Evolutionary conservation across 2,329 filamentous ascomycete species (phyloP), one percentile per base, ranked within the genome.

Genomic region (Fusarium nematophilum): DNA sequence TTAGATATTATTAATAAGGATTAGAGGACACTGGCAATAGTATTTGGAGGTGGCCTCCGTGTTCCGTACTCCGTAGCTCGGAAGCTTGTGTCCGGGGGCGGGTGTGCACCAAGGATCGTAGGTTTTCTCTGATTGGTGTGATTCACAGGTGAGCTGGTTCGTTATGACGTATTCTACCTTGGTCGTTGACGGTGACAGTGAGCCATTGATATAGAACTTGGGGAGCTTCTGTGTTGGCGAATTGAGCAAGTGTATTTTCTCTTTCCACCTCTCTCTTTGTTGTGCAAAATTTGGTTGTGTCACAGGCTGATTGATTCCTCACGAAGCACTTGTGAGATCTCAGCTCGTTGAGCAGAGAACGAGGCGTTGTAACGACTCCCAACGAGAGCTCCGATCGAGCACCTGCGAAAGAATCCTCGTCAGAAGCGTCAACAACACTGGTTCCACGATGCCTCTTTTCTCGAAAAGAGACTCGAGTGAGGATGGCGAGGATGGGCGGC

Each of bases 371-470:
- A 21, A 21, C 21, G 21, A 21, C 21, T 21, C 21, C n/a, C 6
- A 6, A 21, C 21, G 21, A 21, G 21, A 21, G 21, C 21, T 21
- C 4, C 21, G 21, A 21, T 6, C 21, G 21, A 21, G 21, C 13
- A 13, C 31, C 39, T 18, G 31, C 21, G 13, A 11, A 45, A 21
- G 21, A 37, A 30, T 30, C 26, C 25, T 26, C 40, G 11, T 18
- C 29, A 15, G 36, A 13, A 17, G 27, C 21, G 26, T 38, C 13
- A 25, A 11, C 13, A 36, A 15, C 27, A 23, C 18, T 7, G 37
- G 6, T 9, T 33, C 30, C 53, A 68, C 52, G 18, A 75, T 76
- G 74, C 74, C 74, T 33, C 64, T 77, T 34, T 72, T 78, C 65
- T 65, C 68, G 17, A 73, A 67, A 14, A 57, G 55, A 34, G 67